Evolutionary conservation across 352 stramenopile genomes (phyloP).

Genomic region (Pythium rhizo-oryzae): DNA sequence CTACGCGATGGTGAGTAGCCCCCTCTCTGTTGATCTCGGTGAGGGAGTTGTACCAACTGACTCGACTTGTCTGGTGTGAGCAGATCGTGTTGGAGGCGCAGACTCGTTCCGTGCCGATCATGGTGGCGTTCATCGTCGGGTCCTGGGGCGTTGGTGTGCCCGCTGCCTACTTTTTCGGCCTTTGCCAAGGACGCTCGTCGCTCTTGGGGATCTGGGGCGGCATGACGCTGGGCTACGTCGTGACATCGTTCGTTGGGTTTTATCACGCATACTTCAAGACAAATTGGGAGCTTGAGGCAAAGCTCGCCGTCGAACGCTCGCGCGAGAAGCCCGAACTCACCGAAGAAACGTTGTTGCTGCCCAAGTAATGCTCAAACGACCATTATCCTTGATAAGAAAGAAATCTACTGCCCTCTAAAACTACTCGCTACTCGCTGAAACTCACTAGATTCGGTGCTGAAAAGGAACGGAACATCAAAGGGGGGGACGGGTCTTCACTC

Average conservation of each 20-base stretch:
- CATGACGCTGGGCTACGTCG: conserved; percentile 65
- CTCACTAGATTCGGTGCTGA: neutral
- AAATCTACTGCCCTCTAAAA: neutral
- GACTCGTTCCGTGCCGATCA: conserved; percentile 50
- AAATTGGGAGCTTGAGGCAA: conserved; percentile 61
- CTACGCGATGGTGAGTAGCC: conserved; percentile 54
- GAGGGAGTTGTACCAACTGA: neutral
- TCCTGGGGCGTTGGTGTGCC: conserved; percentile 81
- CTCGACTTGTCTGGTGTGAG: neutral
- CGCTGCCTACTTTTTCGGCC: conserved; percentile 63
- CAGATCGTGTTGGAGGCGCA: conserved; percentile 73
- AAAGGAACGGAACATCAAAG: too few species aligned
- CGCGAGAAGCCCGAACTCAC: conserved; percentile 7
- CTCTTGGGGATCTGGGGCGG: conserved; percentile 78
- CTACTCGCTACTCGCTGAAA: conserved; percentile 3
- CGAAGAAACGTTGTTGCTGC: conserved; percentile 15
- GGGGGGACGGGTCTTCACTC: neutral
- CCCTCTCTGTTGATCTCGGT: neutral
- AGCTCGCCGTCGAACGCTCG: conserved; percentile 56
- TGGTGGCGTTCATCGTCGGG: conserved; percentile 58
- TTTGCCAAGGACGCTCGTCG: conserved; percentile 37
- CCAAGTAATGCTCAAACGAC: conserved; percentile 7
- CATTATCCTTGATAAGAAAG: neutral
- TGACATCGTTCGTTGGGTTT: conserved; percentile 74
- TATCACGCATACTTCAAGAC: conserved; percentile 54